These are phyloP conservation scores for Setomelanomma holmii DNA, from an alignment of 2,329 filamentous ascomycete species.

Conservation along the genomic window DNA sequence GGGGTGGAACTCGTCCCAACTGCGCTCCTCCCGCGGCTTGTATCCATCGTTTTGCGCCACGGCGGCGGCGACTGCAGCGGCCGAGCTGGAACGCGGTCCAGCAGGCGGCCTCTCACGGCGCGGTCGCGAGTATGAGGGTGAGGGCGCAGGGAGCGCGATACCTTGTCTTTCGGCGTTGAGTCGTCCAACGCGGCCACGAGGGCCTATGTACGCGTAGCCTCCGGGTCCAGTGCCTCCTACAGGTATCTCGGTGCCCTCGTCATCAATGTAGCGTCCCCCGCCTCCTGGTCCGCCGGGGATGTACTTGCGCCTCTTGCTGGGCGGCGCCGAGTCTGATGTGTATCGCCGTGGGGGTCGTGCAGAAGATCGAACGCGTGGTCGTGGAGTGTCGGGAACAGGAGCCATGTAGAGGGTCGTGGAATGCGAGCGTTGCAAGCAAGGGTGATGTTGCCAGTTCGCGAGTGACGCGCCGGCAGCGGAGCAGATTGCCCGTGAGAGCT, in stretches of 20 bases:
- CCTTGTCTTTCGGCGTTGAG: conserved; percentile 55
- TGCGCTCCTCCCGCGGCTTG: conserved; percentile 94
- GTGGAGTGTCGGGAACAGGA: conserved; percentile 45
- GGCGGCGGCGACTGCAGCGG: conserved; percentile 85
- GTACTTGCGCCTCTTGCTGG: conserved; percentile 64
- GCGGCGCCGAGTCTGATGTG: conserved; percentile 51
- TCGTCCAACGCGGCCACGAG: conserved; percentile 62
- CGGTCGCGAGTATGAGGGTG: conserved; percentile 51
- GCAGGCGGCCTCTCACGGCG: conserved; percentile 50
- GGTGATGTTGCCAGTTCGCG: conserved; percentile 24
- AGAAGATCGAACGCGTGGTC: conserved; percentile 45
- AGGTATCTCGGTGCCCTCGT: conserved; percentile 68
- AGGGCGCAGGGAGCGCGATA: conserved; percentile 54
- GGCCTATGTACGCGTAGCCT: conserved; percentile 59
- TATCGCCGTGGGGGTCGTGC: conserved; percentile 41
- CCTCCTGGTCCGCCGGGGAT: conserved; percentile 86
- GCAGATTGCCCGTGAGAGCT: conserved; percentile 27
- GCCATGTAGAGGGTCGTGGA: conserved; percentile 40
- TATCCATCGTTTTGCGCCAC: conserved; percentile 94
- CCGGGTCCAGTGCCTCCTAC: conserved; percentile 58
- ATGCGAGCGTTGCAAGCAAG: conserved; percentile 35
- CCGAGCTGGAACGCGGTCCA: conserved; percentile 79
- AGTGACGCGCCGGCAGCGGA: conserved; percentile 38
- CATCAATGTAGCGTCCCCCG: conserved; percentile 82
- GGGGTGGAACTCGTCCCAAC: conserved; percentile 97